phyloP scores from a whole-genome alignment of 306 rosid species.

The Cicer bijugum region DNA sequence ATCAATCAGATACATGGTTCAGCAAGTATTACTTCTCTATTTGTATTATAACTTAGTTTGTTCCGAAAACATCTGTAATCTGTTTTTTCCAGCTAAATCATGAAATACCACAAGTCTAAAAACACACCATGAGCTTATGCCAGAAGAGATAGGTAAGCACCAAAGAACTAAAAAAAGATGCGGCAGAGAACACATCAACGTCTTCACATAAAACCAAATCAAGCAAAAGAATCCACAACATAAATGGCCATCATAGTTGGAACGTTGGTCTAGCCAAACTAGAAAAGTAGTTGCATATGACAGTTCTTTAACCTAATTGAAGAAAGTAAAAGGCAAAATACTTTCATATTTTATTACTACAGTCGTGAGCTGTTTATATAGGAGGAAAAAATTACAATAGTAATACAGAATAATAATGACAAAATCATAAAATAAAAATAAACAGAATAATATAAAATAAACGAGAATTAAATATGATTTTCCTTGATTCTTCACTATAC shows the following conservation, averaged over 20 bases:
- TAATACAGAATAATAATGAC: no score
- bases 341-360: no score
- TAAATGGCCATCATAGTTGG: slow-evolving; percentile 16
- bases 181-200: slow-evolving; percentile 28
- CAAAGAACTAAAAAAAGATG: slow-evolving; percentile 19
- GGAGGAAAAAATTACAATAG: no score
- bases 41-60: slow-evolving; percentile 4
- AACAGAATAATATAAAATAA: no score
- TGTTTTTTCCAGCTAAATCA: slow-evolving; percentile 21
- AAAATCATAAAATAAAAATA: no score
- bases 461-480: no score
- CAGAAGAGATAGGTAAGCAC: slow-evolving; percentile 10
- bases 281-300: not conserved
- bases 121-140: slow-evolving; percentile 14
- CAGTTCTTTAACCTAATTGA: not conserved
- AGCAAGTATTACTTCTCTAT: slow-evolving; percentile 8
- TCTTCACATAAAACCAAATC: slow-evolving; percentile 17
- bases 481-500: no score
- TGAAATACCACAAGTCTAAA: slow-evolving; percentile 32
- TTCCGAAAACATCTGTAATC: slow-evolving; percentile 14
- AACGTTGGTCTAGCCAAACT: not conserved
- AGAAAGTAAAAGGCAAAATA: no score
- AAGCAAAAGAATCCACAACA: not conserved
- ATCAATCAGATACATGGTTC: slow-evolving; percentile 23
- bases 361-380: no score